Percentiles rank a stretch among this genome's conserved stretches.
These are phyloP conservation scores for Tylopilus sp. DNA, from an alignment of 1,284 basidiomycete genomes.

Conservation along the genomic window DNA sequence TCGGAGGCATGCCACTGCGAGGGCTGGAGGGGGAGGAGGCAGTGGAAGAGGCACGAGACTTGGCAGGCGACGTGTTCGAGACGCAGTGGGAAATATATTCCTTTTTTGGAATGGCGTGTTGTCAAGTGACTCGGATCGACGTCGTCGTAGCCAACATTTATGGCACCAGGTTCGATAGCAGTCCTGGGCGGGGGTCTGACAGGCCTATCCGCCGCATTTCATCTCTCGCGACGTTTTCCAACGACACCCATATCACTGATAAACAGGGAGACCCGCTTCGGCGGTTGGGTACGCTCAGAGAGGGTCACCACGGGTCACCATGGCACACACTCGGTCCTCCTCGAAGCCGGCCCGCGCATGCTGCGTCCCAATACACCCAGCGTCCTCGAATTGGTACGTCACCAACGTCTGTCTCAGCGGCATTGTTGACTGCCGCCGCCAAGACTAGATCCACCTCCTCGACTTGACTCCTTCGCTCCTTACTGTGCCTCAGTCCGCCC, in stretches of 20 bases:
- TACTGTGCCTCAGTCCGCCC: constrained; percentile 58
- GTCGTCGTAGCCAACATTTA: background rate
- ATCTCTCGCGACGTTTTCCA: constrained; percentile 67
- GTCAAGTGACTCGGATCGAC: background rate
- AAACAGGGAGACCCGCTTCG: constrained; percentile 62
- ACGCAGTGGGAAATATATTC: constrained; percentile 25
- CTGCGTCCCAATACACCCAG: constrained; percentile 70
- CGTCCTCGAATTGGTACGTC: constrained; percentile 77
- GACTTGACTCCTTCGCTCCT: constrained; percentile 56
- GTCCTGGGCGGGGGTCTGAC: constrained; percentile 81
- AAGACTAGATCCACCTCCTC: constrained; percentile 69
- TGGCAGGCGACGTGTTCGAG: constrained; percentile 25
- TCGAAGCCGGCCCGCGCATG: constrained; percentile 84
- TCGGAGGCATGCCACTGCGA: constrained; percentile 18
- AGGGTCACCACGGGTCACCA: constrained; percentile 43
- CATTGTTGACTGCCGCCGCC: constrained; percentile 19
- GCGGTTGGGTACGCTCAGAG: constrained; percentile 81
- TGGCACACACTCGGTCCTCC: constrained; percentile 42
- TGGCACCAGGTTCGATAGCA: constrained; percentile 46
- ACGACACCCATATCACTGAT: constrained; percentile 60
- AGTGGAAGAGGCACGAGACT: background rate
- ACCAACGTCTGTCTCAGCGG: background rate
- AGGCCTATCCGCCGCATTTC: constrained; percentile 78
- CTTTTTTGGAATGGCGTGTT: background rate
- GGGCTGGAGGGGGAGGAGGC: constrained; percentile 2